These are phyloP conservation scores for Phytophthora ramorum DNA, from an alignment of 352 stramenopile species.

Conservation along the genomic window DNA sequence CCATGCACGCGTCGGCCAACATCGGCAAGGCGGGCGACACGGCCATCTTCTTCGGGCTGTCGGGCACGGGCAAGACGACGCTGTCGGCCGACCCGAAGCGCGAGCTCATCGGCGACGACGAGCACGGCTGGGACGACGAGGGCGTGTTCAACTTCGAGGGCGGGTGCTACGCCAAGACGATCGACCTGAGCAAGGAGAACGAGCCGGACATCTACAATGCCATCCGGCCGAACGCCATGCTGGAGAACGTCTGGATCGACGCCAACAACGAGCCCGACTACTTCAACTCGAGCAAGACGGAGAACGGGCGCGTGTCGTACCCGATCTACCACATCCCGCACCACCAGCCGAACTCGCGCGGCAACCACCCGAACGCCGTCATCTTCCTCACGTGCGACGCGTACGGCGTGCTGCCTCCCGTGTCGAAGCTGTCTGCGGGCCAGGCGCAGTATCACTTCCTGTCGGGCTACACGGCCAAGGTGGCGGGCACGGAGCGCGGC, in stretches of 20 bases:
- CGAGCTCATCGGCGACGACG: conserved; percentile 82
- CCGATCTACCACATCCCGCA: conserved; percentile 98
- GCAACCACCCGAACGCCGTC: conserved; percentile 95
- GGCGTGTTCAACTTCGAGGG: conserved; percentile 99
- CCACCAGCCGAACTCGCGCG: conserved; percentile 87
- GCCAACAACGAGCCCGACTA: conserved; percentile 92
- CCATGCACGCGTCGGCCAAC: conserved; percentile 99
- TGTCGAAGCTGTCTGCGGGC: conserved; percentile 93
- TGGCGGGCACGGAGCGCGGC: conserved; percentile 97
- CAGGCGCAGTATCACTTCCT: conserved; percentile 99
- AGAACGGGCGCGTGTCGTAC: conserved; percentile 99
- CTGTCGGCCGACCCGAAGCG: conserved; percentile 91
- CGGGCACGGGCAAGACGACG: conserved; percentile 91
- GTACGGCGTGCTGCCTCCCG: conserved; percentile 97
- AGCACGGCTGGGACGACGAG: conserved; percentile 98
- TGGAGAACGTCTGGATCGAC: conserved; percentile 96
- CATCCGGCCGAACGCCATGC: conserved; percentile 96
- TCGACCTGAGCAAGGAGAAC: conserved; percentile 95
- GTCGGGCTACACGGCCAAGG: conserved; percentile 98
- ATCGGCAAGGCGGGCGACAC: conserved; percentile 96
- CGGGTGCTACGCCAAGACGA: conserved; percentile 99
- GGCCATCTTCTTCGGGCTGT: conserved; percentile 98
- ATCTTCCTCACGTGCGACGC: conserved; percentile 99
- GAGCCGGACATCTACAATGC: conserved; percentile 98
- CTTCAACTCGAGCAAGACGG: conserved; percentile 96